phyloP scores from a whole-genome alignment of 75 land plant genomes.

The Cupressus sempervirens region DNA sequence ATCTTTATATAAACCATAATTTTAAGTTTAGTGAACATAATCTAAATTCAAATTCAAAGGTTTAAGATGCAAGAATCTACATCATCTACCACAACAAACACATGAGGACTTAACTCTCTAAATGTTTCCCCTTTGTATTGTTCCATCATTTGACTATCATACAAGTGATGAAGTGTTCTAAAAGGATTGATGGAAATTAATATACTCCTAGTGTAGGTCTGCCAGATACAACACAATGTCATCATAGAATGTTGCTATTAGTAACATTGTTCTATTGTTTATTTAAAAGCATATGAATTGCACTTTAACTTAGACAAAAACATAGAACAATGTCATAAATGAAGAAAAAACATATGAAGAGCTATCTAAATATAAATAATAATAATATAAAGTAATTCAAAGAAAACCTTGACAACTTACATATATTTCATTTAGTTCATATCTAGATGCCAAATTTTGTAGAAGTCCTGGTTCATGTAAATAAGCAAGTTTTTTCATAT shows the following conservation, averaged over 20 bases:
- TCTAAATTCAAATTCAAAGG: no score
- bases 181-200: slow-evolving; percentile 92
- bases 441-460: slow-evolving; percentile 81
- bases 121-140: slow-evolving; percentile 86
- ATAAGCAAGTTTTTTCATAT: slow-evolving; percentile 97
- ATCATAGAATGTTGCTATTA: no score
- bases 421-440: slow-evolving; percentile 97
- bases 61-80: no score
- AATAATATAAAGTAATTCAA: neutral
- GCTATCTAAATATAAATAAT: neutral
- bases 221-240: no score
- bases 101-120: slow-evolving; percentile 92
- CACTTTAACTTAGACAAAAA: no score
- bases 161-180: slow-evolving; percentile 74
- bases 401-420: slow-evolving; percentile 44
- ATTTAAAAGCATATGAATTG: no score
- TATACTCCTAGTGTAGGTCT: slow-evolving; percentile 84
- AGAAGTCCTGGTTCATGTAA: slow-evolving; percentile 98
- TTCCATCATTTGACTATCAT: slow-evolving; percentile 89
- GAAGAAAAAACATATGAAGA: neutral
- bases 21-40: no score
- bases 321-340: neutral
- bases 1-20: no score
- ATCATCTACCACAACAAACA: slow-evolving; percentile 86
- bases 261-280: no score